phyloP scores from a whole-genome alignment of 2,329 filamentous ascomycete genomes.

The Cryphonectria naterciae region DNA sequence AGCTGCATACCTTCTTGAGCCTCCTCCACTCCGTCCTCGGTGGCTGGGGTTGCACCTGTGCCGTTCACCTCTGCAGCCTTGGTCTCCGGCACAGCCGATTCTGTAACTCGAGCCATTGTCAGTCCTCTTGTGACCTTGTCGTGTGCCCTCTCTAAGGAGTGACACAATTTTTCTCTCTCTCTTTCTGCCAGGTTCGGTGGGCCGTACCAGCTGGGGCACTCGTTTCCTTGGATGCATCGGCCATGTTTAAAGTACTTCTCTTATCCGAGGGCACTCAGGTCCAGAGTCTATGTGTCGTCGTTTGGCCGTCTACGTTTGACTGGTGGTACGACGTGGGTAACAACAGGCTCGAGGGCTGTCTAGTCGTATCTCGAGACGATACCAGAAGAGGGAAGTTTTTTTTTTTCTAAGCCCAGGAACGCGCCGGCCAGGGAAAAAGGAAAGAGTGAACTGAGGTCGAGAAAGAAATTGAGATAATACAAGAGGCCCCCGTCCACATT shows the following conservation, averaged over 20 bases:
- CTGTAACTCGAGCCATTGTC: slow-evolving; percentile 15
- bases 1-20: slow-evolving; percentile 37
- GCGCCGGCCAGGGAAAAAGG: slow-evolving; percentile 14
- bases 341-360: slow-evolving; percentile 2
- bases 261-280: background rate
- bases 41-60: slow-evolving; percentile 29
- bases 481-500: slow-evolving; percentile 19
- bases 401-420: slow-evolving; percentile 15
- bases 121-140: slow-evolving; percentile 18
- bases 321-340: background rate
- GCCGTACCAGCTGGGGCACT: slow-evolving; percentile 23
- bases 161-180: background rate
- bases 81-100: slow-evolving; percentile 23
- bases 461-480: background rate
- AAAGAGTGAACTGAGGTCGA: slow-evolving; percentile 19
- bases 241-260: slow-evolving; percentile 25
- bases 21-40: slow-evolving; percentile 38
- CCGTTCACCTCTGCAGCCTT: slow-evolving; percentile 14
- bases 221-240: slow-evolving; percentile 26
- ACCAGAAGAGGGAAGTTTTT: background rate
- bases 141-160: background rate
- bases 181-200: background rate
- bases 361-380: background rate
- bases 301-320: background rate
- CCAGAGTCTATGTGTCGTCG: background rate